Evolutionary conservation across 768 basidiomycete species (phyloP).

Genomic region (Lactarius trivialis): DNA sequence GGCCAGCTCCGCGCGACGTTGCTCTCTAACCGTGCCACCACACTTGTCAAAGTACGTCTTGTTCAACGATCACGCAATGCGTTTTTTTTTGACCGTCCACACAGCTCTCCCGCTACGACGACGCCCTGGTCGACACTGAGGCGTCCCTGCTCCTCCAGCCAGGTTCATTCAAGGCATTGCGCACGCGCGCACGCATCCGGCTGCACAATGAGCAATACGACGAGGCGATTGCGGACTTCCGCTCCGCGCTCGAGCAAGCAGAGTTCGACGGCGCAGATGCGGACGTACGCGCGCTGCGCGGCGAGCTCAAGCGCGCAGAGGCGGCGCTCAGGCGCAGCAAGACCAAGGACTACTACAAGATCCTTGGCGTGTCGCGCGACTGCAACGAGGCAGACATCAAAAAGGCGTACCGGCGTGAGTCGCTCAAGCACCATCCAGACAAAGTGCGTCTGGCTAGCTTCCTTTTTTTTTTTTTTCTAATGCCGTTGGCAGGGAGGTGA

Average conservation of each 20-base stretch:
- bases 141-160: conserved; percentile 57
- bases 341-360: conserved; percentile 87
- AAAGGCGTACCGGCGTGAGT: conserved; percentile 86
- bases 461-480: background rate
- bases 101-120: conserved; percentile 57
- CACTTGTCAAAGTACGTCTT: conserved; percentile 57
- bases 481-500: conserved; percentile 63
- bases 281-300: conserved; percentile 54
- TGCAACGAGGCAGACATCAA: conserved; percentile 71
- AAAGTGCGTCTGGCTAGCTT: conserved; percentile 42
- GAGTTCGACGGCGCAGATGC: conserved; percentile 53
- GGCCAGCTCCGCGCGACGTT: conserved; percentile 77
- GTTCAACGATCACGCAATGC: background rate
- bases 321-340: conserved; percentile 79
- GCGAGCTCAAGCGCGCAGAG: conserved; percentile 77
- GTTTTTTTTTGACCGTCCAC: background rate
- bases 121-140: conserved; percentile 67
- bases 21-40: conserved; percentile 78
- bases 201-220: conserved; percentile 73
- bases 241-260: conserved; percentile 69
- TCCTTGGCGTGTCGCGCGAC: conserved; percentile 53
- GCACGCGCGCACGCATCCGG: conserved; percentile 77
- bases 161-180: conserved; percentile 75
- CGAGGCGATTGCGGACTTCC: conserved; percentile 66
- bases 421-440: conserved; percentile 79